Evolutionary conservation across 139 green algal genomes (phyloP), one percentile per base, ranked within the genome.

Genomic region (Chlamydomonas applanata): DNA sequence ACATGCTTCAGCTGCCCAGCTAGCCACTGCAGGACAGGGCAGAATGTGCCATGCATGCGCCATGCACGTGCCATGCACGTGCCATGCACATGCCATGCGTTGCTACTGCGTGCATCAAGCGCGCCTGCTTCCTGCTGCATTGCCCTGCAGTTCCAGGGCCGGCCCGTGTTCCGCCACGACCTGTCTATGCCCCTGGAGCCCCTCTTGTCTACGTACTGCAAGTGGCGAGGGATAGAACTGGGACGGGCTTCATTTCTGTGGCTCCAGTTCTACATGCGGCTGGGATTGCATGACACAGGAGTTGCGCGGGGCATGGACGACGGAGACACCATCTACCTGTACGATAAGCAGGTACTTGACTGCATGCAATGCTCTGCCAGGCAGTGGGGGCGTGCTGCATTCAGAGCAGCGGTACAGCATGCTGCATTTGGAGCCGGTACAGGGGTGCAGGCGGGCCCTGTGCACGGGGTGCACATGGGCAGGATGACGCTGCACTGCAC

Each of bases 111-210:
- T 56, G 46, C 17, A 17, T 56, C 14, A 56, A 17, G 46, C 17
- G 46, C 46, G 17, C 46, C 17, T 14, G 14, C 54, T 62, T 4
- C 54, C 5, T 24, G 54, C 54, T n/a, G n/a, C 54, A 62, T 32
- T 49, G 27, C 30, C n/a, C 27, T 20, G 3, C 33, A 72, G 20
- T 80, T 76, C 40, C 77, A 84, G 33, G 71, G 69, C 7, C 77
- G 77, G 19, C 46, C 74, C 2, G 69, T 84, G 25, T 76, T 84
- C n/a, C 69, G 74, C 30, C 79, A 84, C 34, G 79, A 84, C 61
- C 52, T 84, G 27, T 32, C 34, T 32, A 79, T 78, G 73, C 73
- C 73, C 24, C 67, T 80, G 40, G 63, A 75, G 69, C 52, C 69
- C 5, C 62, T 84, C 20, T 63, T 84, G 17, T 59, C 27, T 52